Evolutionary conservation across 495 filamentous ascomycete species (phyloP).

Genomic region (Lophiostoma macrostomum): DNA sequence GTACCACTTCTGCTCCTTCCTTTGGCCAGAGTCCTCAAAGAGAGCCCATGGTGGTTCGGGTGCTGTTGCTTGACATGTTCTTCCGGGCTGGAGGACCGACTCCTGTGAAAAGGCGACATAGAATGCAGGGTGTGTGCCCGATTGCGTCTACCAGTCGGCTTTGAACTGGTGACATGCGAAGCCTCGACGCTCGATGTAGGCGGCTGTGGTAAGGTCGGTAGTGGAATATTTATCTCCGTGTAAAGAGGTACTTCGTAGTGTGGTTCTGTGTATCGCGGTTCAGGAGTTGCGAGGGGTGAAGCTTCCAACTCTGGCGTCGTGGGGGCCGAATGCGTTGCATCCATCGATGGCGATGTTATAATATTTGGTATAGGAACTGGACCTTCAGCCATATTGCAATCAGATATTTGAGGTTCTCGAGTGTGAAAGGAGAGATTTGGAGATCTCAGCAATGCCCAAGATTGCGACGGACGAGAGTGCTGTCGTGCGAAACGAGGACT

Average conservation of each 20-base stretch:
- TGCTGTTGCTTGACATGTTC: background rate
- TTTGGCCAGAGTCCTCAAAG: background rate
- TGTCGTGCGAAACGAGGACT: too few relatives aligned
- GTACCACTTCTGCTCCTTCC: constrained; percentile 6
- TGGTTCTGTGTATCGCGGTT: constrained; percentile 4
- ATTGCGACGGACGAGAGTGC: too few relatives aligned
- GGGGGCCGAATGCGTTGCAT: too few relatives aligned
- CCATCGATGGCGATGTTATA: too few relatives aligned
- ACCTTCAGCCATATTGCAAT: too few relatives aligned
- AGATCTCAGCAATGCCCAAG: too few relatives aligned
- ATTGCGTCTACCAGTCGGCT: too few relatives aligned
- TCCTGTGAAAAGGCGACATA: constrained; percentile 2
- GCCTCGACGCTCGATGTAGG: background rate
- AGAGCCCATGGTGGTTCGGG: background rate
- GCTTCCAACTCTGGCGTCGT: too few relatives aligned
- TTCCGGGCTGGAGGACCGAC: constrained; percentile 5
- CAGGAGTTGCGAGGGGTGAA: constrained; percentile 2
- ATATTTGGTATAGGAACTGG: too few relatives aligned
- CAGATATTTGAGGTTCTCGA: too few relatives aligned
- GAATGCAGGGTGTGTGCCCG: constrained; percentile 15
- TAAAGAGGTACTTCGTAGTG: constrained; percentile 23
- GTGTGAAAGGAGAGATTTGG: too few relatives aligned
- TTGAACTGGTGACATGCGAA: too few relatives aligned
- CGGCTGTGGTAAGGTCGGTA: constrained; percentile 14
- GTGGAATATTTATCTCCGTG: constrained; percentile 24